Base-by-base conservation (phyloP, 176 grass and related monocot genomes). In the Areca catechu region DNA sequence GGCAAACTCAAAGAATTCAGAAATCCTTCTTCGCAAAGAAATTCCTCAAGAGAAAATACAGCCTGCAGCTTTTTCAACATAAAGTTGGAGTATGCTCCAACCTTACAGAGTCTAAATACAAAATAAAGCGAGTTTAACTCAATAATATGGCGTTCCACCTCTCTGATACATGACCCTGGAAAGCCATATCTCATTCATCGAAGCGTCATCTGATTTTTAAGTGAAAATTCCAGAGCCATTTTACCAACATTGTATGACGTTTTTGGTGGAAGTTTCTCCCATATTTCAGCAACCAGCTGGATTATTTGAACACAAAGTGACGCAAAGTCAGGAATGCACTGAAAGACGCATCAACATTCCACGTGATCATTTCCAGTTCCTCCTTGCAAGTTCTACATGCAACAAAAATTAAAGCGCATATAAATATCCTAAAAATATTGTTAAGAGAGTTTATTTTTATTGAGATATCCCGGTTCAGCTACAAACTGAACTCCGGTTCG, bases 161-260 rank as follows among this genome's bases (percentile, higher is more conserved):
- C 83, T 67, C 67, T 75, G n/a, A n/a, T n/a, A 72, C 51, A 69
- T 56, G 86, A 82, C 51, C 80, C 75, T 62, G 16, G 24, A 68
- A 88, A 91, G 65, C 83, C 67, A 24, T 59, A 82, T 53, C 54
- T 62, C 78, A 97, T 75, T 57, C 64, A 88, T 78, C 69, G 74
- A 47, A 97, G 20, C 55, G 78, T 75, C 17, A 24, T 85, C 81
- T 61, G 88, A 69, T 49, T 91, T 69, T 91, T 78, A 4, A 85
- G 50, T 20, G 82, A 71, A 76, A 85, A 59, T 73, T 88, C 72
- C 29, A 69, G 78, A 70, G 78, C 71, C 22, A 18, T 77, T 51
- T 64, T 37, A 50, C 77, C 74, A 73, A 74, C 78, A 66, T 23
- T 19, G 68, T 48, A 60, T 63, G 61, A 85, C 70, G 56, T 77